Percentiles rank a stretch among this genome's conserved stretches.
These are phyloP conservation scores for Castanospermum australe DNA, from an alignment of 306 rosid species.

Conservation along the genomic window DNA sequence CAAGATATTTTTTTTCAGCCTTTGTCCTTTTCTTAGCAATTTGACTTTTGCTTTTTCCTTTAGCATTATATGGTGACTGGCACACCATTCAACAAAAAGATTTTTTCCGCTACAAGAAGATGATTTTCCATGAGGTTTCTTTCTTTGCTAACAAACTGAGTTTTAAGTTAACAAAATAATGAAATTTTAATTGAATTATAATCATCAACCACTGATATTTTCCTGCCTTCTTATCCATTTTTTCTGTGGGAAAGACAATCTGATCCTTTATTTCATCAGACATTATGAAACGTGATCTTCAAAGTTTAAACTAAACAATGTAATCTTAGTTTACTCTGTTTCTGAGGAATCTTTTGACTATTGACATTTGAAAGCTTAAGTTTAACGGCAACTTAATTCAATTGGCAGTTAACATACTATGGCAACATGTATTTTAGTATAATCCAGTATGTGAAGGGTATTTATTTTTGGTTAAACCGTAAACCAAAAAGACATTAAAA, in stretches of 20 bases:
- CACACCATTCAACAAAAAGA: background rate
- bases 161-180: background rate
- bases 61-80: background rate
- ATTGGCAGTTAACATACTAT: too few relatives aligned
- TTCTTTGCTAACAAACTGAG: background rate
- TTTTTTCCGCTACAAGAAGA: too few relatives aligned
- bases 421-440: background rate
- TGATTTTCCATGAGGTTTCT: background rate
- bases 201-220: too few relatives aligned
- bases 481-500: background rate
- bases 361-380: too few relatives aligned
- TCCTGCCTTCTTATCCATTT: background rate
- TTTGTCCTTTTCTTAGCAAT: constrained; percentile 23
- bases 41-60: background rate
- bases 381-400: too few relatives aligned
- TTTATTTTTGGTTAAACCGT: background rate
- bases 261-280: background rate
- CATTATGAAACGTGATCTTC: too few relatives aligned
- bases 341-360: too few relatives aligned
- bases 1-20: constrained; percentile 1
- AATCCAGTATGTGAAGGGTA: background rate
- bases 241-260: background rate
- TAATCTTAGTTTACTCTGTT: too few relatives aligned
- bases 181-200: background rate
- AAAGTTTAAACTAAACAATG: too few relatives aligned